Percentiles rank a stretch among this genome's conserved stretches.
Conservation (phyloP, 23 red algal genomes). For the Gracilaria gracilis region DNA sequence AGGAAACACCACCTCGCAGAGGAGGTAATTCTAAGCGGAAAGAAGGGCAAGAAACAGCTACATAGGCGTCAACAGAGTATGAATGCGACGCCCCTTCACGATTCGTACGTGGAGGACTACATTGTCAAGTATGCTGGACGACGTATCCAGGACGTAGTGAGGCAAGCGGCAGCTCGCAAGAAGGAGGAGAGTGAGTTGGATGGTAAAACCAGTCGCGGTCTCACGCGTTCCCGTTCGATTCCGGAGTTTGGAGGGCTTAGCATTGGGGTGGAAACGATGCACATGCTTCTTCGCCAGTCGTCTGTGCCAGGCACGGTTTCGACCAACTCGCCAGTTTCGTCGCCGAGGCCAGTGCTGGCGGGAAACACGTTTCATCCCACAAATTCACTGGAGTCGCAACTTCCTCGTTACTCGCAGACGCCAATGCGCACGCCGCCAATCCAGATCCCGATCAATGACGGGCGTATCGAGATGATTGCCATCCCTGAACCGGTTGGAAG, state of each 20-base stretch:
- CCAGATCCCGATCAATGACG: conserved; percentile 57
- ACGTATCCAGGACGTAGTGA: conserved; percentile 46
- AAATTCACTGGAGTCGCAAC: conserved; percentile 30
- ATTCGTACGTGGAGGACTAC: conserved; percentile 51
- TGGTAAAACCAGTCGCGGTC: not conserved
- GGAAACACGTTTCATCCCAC: not conserved
- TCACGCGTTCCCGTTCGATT: conserved; percentile 46
- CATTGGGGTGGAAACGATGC: conserved; percentile 45
- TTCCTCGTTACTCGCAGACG: conserved; percentile 12
- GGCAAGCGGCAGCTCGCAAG: conserved; percentile 17
- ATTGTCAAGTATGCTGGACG: conserved; percentile 58
- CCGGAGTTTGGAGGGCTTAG: conserved; percentile 50
- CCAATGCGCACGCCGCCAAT: no score
- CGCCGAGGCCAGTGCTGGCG: not conserved
- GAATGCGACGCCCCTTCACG: conserved; percentile 29
- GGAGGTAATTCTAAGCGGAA: not conserved
- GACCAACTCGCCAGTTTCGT: no score
- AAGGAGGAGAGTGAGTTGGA: conserved; percentile 14
- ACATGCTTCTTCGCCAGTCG: conserved; percentile 22
- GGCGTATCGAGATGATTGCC: conserved; percentile 30
- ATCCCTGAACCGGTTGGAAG: conserved; percentile 23
- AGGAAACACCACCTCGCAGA: conserved; percentile 45
- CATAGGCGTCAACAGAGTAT: conserved; percentile 62
- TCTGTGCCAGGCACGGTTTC: no score
- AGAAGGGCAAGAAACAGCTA: not conserved